phyloP scores from a whole-genome alignment of 805 yeast species.

The Wickerhamiella domercqiae region DNA sequence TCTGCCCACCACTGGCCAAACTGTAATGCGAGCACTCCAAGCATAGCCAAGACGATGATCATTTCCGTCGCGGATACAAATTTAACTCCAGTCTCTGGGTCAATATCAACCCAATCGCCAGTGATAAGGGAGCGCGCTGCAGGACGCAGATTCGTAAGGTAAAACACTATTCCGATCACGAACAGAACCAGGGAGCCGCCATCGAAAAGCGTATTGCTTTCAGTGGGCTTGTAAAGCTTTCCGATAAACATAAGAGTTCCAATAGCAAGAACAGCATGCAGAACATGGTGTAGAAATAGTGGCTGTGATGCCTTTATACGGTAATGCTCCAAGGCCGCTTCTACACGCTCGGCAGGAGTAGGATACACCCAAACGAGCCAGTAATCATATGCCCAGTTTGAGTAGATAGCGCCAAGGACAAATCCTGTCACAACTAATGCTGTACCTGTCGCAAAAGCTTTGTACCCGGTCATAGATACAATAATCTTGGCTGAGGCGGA shows the following conservation, averaged over 20 bases:
- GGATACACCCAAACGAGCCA: conserved; percentile 51
- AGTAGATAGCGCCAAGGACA: conserved; percentile 61
- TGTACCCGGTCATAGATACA: conserved; percentile 19
- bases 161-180: conserved; percentile 60
- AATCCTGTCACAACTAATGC: conserved; percentile 42
- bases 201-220: conserved; percentile 74
- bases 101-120: conserved; percentile 91
- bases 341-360: conserved; percentile 39
- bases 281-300: conserved; percentile 36
- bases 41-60: conserved; percentile 51
- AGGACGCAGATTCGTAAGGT: conserved; percentile 69
- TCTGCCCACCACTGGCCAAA: conserved; percentile 75
- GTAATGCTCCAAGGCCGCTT: conserved; percentile 56
- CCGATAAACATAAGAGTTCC: conserved; percentile 62
- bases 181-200: conserved; percentile 69
- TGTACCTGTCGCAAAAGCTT: conserved; percentile 19
- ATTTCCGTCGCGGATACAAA: conserved; percentile 83
- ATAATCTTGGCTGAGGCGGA: too few species aligned
- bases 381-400: conserved; percentile 72
- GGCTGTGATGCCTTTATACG: conserved; percentile 58
- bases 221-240: conserved; percentile 76
- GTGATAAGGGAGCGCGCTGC: conserved; percentile 56
- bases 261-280: conserved; percentile 44
- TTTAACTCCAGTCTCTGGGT: conserved; percentile 67
- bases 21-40: conserved; percentile 75